Evolutionary conservation across 2,329 filamentous ascomycete genomes (phyloP).

Genomic region (Botryotinia narcissicola): DNA sequence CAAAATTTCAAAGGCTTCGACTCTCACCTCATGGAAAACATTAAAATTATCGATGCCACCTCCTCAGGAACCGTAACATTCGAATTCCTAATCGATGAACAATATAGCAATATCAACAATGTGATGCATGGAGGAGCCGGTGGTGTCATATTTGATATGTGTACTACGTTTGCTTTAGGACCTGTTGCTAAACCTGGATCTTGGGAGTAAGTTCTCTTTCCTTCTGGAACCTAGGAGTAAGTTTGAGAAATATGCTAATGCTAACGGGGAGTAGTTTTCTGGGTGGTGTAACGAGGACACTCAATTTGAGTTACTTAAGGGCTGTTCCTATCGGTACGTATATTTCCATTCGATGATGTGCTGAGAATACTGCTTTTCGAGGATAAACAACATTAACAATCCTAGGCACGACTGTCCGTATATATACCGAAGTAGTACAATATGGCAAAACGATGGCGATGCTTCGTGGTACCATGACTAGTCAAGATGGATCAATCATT

Average conservation of each 20-base stretch:
- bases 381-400: not conserved
- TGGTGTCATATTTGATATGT: constrained; percentile 54
- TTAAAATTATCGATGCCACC: constrained; percentile 37
- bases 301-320: constrained; percentile 52
- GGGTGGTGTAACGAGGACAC: constrained; percentile 48
- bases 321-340: constrained; percentile 46
- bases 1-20: constrained; percentile 30
- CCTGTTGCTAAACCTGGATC: constrained; percentile 48
- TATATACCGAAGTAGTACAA: constrained; percentile 45
- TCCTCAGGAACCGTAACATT: constrained; percentile 42
- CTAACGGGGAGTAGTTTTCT: constrained; percentile 41
- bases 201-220: constrained; percentile 44
- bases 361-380: too few relatives aligned
- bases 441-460: constrained; percentile 52
- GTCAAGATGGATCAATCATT: constrained; percentile 46
- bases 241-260: not conserved
- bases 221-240: not conserved
- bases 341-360: not conserved
- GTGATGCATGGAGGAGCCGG: constrained; percentile 55
- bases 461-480: constrained; percentile 50
- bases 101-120: constrained; percentile 47
- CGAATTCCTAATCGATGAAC: constrained; percentile 44
- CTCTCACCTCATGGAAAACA: constrained; percentile 29
- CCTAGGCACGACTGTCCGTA: constrained; percentile 43
- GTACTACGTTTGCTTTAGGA: constrained; percentile 49